Percentiles rank a stretch among this genome's conserved stretches.
Evolutionary conservation across 208 protist species (phyloP).

Genomic region (Crithidia acanthocephali): DNA sequence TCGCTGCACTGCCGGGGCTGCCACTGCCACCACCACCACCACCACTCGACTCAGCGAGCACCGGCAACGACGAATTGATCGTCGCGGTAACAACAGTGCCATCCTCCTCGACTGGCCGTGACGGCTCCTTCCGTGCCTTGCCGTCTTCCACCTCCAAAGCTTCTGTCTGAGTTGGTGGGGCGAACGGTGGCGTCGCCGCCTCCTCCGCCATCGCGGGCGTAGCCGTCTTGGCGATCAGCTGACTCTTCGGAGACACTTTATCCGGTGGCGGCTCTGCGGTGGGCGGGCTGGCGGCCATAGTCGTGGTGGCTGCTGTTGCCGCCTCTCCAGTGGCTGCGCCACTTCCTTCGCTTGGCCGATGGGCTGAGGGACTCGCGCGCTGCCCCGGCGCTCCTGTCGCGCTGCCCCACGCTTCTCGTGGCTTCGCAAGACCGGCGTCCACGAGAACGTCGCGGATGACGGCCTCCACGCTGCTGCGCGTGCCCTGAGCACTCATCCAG

Average conservation of each 20-base stretch:
- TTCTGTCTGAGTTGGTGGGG: not conserved
- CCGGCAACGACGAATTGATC: too few relatives aligned
- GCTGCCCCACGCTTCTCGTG: slow-evolving; percentile 35
- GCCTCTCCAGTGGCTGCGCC: not conserved
- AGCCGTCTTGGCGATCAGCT: slow-evolving; percentile 13
- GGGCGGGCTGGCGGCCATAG: slow-evolving; percentile 14
- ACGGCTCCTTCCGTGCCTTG: not conserved
- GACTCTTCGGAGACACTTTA: slow-evolving; percentile 30
- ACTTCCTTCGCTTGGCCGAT: not conserved
- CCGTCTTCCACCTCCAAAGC: not conserved
- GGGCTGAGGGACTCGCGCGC: not conserved
- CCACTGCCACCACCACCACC: too few relatives aligned
- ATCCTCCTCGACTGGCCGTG: not conserved
- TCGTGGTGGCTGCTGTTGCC: not conserved
- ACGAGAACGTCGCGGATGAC: slow-evolving; percentile 48
- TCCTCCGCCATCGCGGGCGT: not conserved
- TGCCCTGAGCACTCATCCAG: slow-evolving; percentile 63
- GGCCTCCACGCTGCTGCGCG: slow-evolving; percentile 38
- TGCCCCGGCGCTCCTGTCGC: not conserved
- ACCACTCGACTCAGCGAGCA: not conserved
- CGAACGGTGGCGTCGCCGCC: not conserved
- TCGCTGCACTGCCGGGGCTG: not conserved
- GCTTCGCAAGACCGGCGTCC: slow-evolving; percentile 33
- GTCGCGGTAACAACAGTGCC: not conserved
- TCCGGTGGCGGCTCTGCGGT: slow-evolving; percentile 3